Conservation (phyloP, 768 basidiomycete genomes). For the Paxillus ammoniavirescens region DNA sequence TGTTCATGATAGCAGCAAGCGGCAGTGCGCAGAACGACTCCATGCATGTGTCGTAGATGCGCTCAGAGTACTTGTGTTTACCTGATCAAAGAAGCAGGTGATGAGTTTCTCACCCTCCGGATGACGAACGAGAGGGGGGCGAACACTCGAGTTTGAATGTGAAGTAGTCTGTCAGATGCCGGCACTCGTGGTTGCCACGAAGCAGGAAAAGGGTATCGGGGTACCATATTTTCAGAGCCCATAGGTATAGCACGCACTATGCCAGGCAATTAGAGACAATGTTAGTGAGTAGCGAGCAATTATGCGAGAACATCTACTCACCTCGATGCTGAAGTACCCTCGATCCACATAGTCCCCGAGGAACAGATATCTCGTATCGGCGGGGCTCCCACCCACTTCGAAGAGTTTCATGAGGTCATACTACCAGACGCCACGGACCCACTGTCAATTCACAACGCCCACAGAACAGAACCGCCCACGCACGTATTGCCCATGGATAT, state of each 20-base stretch:
- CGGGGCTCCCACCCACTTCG: constrained; percentile 92
- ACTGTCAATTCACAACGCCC: constrained; percentile 15
- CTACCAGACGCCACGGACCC: constrained; percentile 35
- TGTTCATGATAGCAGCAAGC: constrained; percentile 98
- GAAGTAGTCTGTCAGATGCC: constrained; percentile 97
- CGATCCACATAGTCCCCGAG: constrained; percentile 92
- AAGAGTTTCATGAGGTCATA: constrained; percentile 95
- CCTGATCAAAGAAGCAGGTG: constrained; percentile 43
- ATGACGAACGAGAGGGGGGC: constrained; percentile 28
- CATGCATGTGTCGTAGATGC: constrained; percentile 97
- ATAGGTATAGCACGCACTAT: constrained; percentile 95
- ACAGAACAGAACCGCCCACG: constrained; percentile 28
- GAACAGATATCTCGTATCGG: constrained; percentile 90
- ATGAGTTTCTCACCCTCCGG: constrained; percentile 4
- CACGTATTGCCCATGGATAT: constrained; percentile 99
- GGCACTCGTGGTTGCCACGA: constrained; percentile 98
- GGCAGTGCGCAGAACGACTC: constrained; percentile 95
- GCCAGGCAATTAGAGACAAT: not conserved
- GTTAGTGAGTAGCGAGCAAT: constrained; percentile 3
- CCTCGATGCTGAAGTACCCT: constrained; percentile 93
- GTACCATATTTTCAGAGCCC: constrained; percentile 99
- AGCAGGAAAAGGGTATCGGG: constrained; percentile 95
- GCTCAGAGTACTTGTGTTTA: constrained; percentile 98
- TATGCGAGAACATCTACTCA: constrained; percentile 26
- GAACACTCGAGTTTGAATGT: constrained; percentile 98